Percentiles rank a stretch among this genome's conserved stretches.
These are phyloP conservation scores for Petunia axillaris DNA, from an alignment of 257 asterid species.

Conservation along the genomic window DNA sequence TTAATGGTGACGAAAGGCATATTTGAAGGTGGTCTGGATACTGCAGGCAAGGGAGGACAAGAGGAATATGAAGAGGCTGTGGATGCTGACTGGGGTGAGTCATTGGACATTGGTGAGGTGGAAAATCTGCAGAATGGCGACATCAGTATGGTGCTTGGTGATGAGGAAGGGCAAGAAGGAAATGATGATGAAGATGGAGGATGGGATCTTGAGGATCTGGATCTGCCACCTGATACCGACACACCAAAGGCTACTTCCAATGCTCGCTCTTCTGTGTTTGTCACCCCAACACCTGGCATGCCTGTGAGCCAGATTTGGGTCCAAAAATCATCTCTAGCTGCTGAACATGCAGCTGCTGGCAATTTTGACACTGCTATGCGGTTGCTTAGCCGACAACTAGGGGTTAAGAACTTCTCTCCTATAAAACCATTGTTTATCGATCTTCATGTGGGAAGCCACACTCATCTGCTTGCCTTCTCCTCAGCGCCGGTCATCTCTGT, in stretches of 20 bases:
- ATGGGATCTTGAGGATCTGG: slow-evolving; percentile 96
- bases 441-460: slow-evolving; percentile 82
- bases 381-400: slow-evolving; percentile 76
- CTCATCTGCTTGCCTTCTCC: slow-evolving; percentile 69
- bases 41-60: slow-evolving; percentile 44
- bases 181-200: slow-evolving; percentile 58
- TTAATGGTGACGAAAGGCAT: slow-evolving; percentile 77
- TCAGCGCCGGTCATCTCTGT: slow-evolving; percentile 66
- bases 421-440: slow-evolving; percentile 62
- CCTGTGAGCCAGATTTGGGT: slow-evolving; percentile 95
- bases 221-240: slow-evolving; percentile 80
- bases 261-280: slow-evolving; percentile 64
- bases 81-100: slow-evolving; percentile 60
- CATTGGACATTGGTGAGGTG: slow-evolving; percentile 64
- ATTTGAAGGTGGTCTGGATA: slow-evolving; percentile 70
- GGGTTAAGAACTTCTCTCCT: slow-evolving; percentile 72
- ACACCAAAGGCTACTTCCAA: slow-evolving; percentile 61
- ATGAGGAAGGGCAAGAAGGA: slow-evolving; percentile 58
- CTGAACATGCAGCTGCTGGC: slow-evolving; percentile 95
- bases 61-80: slow-evolving; percentile 61
- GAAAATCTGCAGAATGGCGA: slow-evolving; percentile 61
- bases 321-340: slow-evolving; percentile 89
- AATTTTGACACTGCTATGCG: slow-evolving; percentile 95
- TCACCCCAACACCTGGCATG: slow-evolving; percentile 85
- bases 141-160: slow-evolving; percentile 44